Evolutionary conservation across 2,329 filamentous ascomycete species (phyloP), one percentile per base, ranked within the genome.

Genomic region (Thielaviopsis musarum): DNA sequence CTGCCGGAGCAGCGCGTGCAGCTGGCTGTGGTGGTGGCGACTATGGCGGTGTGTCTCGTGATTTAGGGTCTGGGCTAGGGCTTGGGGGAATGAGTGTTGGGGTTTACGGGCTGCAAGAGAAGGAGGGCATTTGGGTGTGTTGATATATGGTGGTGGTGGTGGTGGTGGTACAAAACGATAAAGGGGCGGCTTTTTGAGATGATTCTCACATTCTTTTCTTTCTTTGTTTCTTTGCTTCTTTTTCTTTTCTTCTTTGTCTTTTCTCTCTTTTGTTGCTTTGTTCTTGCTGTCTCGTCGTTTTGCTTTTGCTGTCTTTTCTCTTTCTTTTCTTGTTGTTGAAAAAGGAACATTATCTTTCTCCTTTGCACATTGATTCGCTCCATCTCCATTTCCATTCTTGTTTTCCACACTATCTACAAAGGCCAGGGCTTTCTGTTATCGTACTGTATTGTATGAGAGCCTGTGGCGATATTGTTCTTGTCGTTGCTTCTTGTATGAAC

Each of bases 1-100:
- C 10, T 59, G 13, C 57, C 57, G 19, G 48, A 56, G 24, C 57
- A 57, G 19, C 57, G 60, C 15, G 34, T 49, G 6, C 30, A 45
- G 9, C 21, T 61, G 13, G 54, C 24, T 30, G 54, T 38, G n/a
- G 54, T 49, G 13, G 21, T 58, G 26, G 57, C 19, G 17, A 19
- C 56, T 24, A 45, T 59, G 53, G 24, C 54, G 13, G 6, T 57
- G 57, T 54, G 56, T 54, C 54, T 61, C 21, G 28, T 61, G 49
- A 30, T 59, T 51, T 53, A 52, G 38, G 28, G 30, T 53, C 38
- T 45, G 38, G 38, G 4, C 17, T 54, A 58, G 45, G 48, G 48
- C 21, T 26, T 58, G 13, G 17, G 19, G 28, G 19, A 26, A 17
- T 22, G 12, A 41, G 45, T n/a, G 9, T 51, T 56, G 38, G 38